Percentiles rank a stretch among this genome's conserved stretches.
phyloP scores from a whole-genome alignment of 768 basidiomycete species.

The Suillus sp. region DNA sequence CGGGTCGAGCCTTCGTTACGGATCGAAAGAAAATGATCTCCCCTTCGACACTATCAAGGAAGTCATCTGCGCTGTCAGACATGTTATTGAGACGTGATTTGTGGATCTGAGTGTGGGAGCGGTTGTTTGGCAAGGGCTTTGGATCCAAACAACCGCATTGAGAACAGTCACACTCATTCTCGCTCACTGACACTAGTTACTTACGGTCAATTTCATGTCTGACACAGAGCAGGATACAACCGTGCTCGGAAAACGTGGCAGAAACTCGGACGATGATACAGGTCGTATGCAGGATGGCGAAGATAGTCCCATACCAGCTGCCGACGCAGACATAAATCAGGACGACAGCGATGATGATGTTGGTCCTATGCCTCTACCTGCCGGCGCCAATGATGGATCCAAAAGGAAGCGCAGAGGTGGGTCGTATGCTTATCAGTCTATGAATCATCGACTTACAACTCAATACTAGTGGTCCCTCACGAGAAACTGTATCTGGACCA shows the following conservation, averaged over 20 bases:
- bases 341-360: constrained; percentile 75
- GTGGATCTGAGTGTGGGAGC: neutral
- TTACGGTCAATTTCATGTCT: constrained; percentile 36
- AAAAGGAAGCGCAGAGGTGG: constrained; percentile 88
- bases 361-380: constrained; percentile 83
- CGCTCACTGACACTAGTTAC: neutral
- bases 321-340: constrained; percentile 27
- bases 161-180: constrained; percentile 3
- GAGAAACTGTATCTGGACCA: constrained; percentile 92
- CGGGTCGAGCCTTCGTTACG: constrained; percentile 77
- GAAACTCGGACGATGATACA: constrained; percentile 36
- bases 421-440: constrained; percentile 21
- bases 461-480: constrained; percentile 78
- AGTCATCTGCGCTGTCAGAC: constrained; percentile 34
- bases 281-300: constrained; percentile 12
- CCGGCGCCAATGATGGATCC: constrained; percentile 34
- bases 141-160: constrained; percentile 16
- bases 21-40: constrained; percentile 87
- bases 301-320: constrained; percentile 27
- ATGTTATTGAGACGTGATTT: constrained; percentile 1
- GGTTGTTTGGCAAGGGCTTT: constrained; percentile 28
- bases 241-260: constrained; percentile 65
- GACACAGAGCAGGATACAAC: constrained; percentile 51
- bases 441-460: constrained; percentile 16
- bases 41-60: constrained; percentile 75